Evolutionary conservation across 768 basidiomycete genomes (phyloP).

Genomic region (Piloderma croceum): DNA sequence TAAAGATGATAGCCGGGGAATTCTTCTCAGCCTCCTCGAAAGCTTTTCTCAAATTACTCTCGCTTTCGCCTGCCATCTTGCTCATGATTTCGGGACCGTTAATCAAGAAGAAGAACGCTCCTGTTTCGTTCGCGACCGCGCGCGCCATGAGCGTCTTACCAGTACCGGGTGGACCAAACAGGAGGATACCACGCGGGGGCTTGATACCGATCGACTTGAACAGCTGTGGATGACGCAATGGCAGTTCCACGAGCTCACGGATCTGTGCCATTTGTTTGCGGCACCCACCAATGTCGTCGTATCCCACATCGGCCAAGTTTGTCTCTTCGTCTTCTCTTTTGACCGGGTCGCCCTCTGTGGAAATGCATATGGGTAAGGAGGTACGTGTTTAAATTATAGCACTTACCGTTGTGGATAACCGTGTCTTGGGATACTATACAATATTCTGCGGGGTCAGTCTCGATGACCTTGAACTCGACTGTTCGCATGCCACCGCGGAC

Average conservation of each 20-base stretch:
- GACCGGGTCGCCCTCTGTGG: constrained; percentile 91
- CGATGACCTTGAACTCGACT: constrained; percentile 98
- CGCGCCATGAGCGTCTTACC: constrained; percentile 99
- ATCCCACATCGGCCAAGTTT: constrained; percentile 94
- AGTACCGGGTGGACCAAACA: constrained; percentile 98
- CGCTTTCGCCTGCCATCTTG: constrained; percentile 99
- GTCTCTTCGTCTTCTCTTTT: constrained; percentile 99
- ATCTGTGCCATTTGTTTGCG: constrained; percentile 99
- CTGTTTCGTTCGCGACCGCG: constrained; percentile 98
- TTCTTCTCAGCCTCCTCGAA: constrained; percentile 99
- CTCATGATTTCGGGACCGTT: constrained; percentile 99
- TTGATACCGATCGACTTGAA: constrained; percentile 99
- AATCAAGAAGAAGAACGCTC: constrained; percentile 99
- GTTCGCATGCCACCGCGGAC: constrained; percentile 98
- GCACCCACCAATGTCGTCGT: constrained; percentile 99
- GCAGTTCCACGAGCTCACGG: constrained; percentile 96
- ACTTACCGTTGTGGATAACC: constrained; percentile 83
- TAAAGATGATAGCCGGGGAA: constrained; percentile 99
- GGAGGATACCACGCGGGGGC: constrained; percentile 95
- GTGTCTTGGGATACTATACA: constrained; percentile 99
- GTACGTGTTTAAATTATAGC: neutral
- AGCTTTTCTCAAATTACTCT: constrained; percentile 95
- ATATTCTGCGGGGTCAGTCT: constrained; percentile 96
- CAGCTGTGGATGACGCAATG: constrained; percentile 95
- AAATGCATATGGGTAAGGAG: constrained; percentile 7